Evolutionary conservation across 148 eudicot genomes (phyloP), one percentile per base, ranked within the genome.

Genomic region (Dianthus caryophyllus): DNA sequence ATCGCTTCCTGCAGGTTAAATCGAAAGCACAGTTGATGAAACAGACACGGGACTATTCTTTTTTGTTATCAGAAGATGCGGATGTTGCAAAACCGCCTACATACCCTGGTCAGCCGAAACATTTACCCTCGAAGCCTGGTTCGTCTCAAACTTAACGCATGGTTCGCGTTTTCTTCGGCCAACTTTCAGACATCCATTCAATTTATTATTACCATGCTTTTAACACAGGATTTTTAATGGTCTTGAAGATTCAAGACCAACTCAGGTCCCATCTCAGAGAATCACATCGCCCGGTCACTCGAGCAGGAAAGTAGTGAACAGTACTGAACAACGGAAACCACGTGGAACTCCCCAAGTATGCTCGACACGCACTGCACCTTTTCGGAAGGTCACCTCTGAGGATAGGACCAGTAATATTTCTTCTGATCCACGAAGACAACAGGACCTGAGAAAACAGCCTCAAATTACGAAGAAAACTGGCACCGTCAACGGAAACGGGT

Each of bases 1-100:
- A 6, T 70, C 8, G 17, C 49, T 48, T 61, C 26, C 53, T 72
- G 76, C 86, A 88, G 97, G 51, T 70, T 54, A 79, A 78, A 74
- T 62, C 74, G 18, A 94, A 88, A 67, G 86, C 79, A 31, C 80
- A 90, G 76, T 79, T 78, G 5, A 74, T 86, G 6, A 90, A 88
- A 70, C 79, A 81, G 46, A 85, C 90, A 0, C 84, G 97, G 74
- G 98, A 93, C 76, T 93, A 89, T 72, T 89, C 96, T 24, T 89
- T 87, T 72, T 76, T 93, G n/a, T 48, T 87, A 60, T 84, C 95
- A 43, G 92, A 93, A 64, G 92, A 89, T 71, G 84, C 85, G 2
- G 95, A 83, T 52, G 75, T 78, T 72, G 89, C 89, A 53, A 77
- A 76, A 52, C 81, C 84, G 51, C 62, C 74, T 54, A 80, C 71